Evolutionary conservation across 345 rosid genomes (phyloP).

Genomic region (Euclidium syriacum): DNA sequence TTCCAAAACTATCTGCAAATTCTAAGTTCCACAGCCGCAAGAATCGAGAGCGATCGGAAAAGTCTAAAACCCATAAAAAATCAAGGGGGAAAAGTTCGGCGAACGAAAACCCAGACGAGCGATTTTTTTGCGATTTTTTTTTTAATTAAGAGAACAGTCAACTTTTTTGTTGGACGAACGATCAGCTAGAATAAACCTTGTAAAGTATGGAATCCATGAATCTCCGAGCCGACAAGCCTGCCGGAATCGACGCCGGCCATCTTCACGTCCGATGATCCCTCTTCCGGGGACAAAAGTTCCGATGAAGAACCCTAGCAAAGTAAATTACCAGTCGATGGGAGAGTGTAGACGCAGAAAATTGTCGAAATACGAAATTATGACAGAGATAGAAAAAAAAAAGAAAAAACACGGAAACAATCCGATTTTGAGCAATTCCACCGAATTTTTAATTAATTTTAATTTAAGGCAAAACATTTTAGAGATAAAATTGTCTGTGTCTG

Average conservation of each 20-base stretch:
- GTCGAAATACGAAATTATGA: slow-evolving; percentile 6
- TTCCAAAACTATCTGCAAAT: not conserved
- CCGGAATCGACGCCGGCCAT: slow-evolving; percentile 45
- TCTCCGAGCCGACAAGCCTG: slow-evolving; percentile 63
- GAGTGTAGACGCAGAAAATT: slow-evolving; percentile 11
- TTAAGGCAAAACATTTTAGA: not conserved
- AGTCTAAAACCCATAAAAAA: not conserved
- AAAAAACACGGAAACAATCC: not conserved
- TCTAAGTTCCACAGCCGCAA: not conserved
- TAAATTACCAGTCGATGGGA: slow-evolving; percentile 8
- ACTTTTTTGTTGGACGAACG: not conserved
- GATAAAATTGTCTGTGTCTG: not conserved
- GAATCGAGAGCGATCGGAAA: slow-evolving; percentile 5
- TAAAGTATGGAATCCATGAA: slow-evolving; percentile 84
- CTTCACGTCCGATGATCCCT: slow-evolving; percentile 1
- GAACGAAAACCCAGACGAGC: not conserved
- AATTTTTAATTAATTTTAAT: not conserved
- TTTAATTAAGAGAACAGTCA: not conserved
- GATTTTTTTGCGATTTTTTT: not conserved
- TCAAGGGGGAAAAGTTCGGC: not conserved
- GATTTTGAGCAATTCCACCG: not conserved
- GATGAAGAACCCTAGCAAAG: slow-evolving; percentile 12
- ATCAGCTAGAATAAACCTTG: slow-evolving; percentile 42
- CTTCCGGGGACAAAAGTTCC: not conserved
- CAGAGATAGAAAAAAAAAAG: not conserved